Percentiles rank a stretch among this genome's conserved stretches.
Conservation (phyloP, 148 eudicot genomes). For the Polygonum maritimum region DNA sequence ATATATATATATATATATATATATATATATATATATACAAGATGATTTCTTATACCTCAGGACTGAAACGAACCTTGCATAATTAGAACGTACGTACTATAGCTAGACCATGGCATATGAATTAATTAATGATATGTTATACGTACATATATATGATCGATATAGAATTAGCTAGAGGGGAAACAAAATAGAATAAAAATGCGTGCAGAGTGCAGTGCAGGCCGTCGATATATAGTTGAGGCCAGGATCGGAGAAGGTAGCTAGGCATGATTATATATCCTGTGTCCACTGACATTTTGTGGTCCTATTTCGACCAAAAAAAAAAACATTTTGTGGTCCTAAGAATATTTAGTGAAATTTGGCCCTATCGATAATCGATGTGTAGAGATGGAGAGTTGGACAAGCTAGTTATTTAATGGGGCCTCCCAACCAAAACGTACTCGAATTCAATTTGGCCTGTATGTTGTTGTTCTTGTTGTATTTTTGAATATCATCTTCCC, state of each 20-base stretch:
- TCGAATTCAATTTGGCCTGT: not conserved
- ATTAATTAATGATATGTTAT: too few relatives aligned
- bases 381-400: slow-evolving; percentile 5
- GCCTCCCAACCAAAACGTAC: not conserved
- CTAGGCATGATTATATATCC: not conserved
- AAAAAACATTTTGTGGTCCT: not conserved
- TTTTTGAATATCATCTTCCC: not conserved
- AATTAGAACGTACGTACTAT: too few relatives aligned
- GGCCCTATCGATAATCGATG: not conserved
- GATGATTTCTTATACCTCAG: too few relatives aligned
- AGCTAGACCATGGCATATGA: too few relatives aligned
- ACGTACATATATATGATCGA: not conserved
- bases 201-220: not conserved
- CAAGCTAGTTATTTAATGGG: not conserved
- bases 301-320: too few relatives aligned
- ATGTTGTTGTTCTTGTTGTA: not conserved
- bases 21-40: too few relatives aligned
- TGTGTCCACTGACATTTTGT: not conserved
- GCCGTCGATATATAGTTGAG: not conserved
- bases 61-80: too few relatives aligned
- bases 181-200: not conserved
- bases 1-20: too few relatives aligned
- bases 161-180: not conserved
- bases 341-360: not conserved
- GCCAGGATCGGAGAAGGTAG: too few relatives aligned